phyloP scores from a whole-genome alignment of 345 rosid genomes.

The Gossypium ekmanianum region DNA sequence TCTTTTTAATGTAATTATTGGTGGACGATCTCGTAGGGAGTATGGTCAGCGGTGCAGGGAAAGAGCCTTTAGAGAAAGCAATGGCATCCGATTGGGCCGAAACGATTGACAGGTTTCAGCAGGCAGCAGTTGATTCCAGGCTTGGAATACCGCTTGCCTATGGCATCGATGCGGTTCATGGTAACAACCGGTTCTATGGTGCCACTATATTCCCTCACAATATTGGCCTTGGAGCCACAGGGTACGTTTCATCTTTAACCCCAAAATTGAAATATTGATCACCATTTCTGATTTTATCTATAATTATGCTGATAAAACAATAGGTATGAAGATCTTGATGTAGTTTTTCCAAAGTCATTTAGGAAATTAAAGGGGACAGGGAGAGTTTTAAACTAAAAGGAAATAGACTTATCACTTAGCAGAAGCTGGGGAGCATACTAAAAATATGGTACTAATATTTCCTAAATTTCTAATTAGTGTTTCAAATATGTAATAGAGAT shows the following conservation, averaged over 20 bases:
- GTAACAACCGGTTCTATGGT: conserved; percentile 72
- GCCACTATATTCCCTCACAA: conserved; percentile 88
- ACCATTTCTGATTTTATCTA: neutral
- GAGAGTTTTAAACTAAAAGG: neutral
- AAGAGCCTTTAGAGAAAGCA: conserved; percentile 56
- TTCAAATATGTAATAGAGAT: conserved; percentile 42
- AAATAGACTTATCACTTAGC: neutral
- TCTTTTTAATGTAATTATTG: neutral
- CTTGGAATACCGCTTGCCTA: conserved; percentile 77
- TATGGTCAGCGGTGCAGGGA: conserved; percentile 63
- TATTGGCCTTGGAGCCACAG: conserved; percentile 80
- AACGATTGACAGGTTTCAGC: conserved; percentile 70
- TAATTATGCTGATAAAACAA: neutral
- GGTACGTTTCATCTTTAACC: conserved; percentile 35
- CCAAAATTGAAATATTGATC: neutral
- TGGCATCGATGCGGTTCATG: conserved; percentile 91
- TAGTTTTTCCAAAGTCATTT: neutral
- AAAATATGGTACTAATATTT: neutral
- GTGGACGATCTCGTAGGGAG: conserved; percentile 47
- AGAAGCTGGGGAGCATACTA: neutral
- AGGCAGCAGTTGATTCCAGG: conserved; percentile 62
- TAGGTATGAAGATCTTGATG: neutral
- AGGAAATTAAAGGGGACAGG: neutral
- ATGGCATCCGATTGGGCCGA: conserved; percentile 70
- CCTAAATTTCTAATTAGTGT: conserved; percentile 15